Conservation (phyloP, 352 stramenopile species). For the Phytophthora litchii region DNA sequence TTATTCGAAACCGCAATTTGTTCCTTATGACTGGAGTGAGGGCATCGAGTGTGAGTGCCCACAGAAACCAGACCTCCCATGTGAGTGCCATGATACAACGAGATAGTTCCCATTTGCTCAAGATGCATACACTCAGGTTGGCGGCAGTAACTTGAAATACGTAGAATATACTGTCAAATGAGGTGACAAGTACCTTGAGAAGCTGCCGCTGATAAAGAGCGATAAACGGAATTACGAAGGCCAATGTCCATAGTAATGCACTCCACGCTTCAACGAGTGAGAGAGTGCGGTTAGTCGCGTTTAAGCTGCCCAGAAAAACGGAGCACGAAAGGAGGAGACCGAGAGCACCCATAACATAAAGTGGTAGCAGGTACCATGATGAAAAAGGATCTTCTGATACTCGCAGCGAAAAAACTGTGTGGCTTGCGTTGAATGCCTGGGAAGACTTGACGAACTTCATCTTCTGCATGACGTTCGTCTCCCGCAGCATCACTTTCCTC, state of each 20-base stretch:
- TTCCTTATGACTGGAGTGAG: slow-evolving; percentile 35
- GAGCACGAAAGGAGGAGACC: too few relatives aligned
- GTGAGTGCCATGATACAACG: slow-evolving; percentile 12
- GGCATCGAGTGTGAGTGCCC: slow-evolving; percentile 34
- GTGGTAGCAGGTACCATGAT: too few relatives aligned
- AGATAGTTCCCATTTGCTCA: slow-evolving; percentile 20
- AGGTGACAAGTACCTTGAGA: slow-evolving; percentile 32
- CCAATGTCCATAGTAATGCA: slow-evolving; percentile 9
- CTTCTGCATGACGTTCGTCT: too few relatives aligned
- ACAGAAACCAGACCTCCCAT: slow-evolving; percentile 31
- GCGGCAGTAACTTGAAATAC: slow-evolving; percentile 28
- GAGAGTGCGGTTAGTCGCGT: too few relatives aligned
- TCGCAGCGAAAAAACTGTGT: too few relatives aligned
- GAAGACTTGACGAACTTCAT: too few relatives aligned
- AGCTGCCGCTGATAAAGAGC: slow-evolving; percentile 37
- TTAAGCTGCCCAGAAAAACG: too few relatives aligned
- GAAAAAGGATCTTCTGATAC: too few relatives aligned
- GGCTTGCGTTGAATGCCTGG: too few relatives aligned
- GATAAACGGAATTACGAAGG: slow-evolving; percentile 21
- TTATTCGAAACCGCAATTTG: slow-evolving; percentile 30
- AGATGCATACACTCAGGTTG: slow-evolving; percentile 32
- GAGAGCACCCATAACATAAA: too few relatives aligned
- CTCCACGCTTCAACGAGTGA: too few relatives aligned
- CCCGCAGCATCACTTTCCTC: too few relatives aligned
- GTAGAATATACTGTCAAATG: slow-evolving; percentile 54